Conservation (phyloP, 768 basidiomycete species). For the Boletus subcaerulescens region DNA sequence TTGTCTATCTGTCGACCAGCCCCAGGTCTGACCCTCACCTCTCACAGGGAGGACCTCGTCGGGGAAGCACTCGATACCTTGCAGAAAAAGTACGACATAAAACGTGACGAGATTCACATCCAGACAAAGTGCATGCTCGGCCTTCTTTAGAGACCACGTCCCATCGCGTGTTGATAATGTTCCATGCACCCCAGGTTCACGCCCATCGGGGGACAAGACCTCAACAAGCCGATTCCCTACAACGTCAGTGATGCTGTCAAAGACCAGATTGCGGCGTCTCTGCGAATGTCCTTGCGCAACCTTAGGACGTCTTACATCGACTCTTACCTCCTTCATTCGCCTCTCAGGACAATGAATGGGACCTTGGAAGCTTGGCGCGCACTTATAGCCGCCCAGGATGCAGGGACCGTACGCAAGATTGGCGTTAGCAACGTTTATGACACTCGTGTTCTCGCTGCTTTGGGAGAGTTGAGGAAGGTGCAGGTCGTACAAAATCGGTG, state of each 20-base stretch:
- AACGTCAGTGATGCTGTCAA: constrained; percentile 49
- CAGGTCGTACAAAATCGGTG: constrained; percentile 84
- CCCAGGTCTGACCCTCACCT: neutral
- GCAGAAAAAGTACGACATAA: constrained; percentile 53
- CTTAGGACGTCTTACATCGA: constrained; percentile 74
- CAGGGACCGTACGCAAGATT: constrained; percentile 60
- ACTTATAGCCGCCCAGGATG: constrained; percentile 59
- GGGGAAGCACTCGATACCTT: constrained; percentile 66
- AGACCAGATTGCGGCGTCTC: constrained; percentile 61
- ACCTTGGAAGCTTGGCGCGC: constrained; percentile 70
- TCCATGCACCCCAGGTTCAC: constrained; percentile 54
- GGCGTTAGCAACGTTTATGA: constrained; percentile 82
- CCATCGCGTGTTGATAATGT: neutral
- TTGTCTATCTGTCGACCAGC: neutral
- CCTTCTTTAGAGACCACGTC: constrained; percentile 1
- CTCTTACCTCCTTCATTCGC: constrained; percentile 77
- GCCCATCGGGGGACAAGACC: constrained; percentile 69
- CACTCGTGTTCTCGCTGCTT: constrained; percentile 46
- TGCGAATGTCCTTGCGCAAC: constrained; percentile 62
- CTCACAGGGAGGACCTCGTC: constrained; percentile 70
- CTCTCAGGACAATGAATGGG: constrained; percentile 51
- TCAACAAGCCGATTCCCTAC: constrained; percentile 69
- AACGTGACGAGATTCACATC: constrained; percentile 68
- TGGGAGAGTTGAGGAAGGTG: constrained; percentile 54
- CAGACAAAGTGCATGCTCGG: constrained; percentile 66